Evolutionary conservation across 352 stramenopile genomes (phyloP), one percentile per base, ranked within the genome.

Genomic region (Phytophthora syringae): DNA sequence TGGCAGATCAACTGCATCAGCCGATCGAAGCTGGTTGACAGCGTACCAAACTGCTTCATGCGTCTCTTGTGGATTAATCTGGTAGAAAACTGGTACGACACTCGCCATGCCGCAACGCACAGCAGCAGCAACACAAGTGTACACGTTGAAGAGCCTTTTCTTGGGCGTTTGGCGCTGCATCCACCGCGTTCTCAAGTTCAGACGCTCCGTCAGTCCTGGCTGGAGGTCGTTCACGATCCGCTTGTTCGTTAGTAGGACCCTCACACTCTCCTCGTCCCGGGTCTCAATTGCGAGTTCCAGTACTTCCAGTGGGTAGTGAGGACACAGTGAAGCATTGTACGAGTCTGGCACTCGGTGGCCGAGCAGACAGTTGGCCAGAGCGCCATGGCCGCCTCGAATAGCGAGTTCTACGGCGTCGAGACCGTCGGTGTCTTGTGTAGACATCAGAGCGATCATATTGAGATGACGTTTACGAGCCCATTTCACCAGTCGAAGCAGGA

Each of bases 131-230:
- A 69, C 45, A n/a, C 45, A 69, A 2, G 60, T 69, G 45, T 57
- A 64, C 1, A 69, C 28, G 21, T 64, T 64, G 45, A 47, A 69
- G 0, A 67, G 34, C n/a, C 36, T 52, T 21, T 57, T 69, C 15
- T 10, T 37, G 21, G 27, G 20, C n/a, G 47, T 24, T 42, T 25
- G 40, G 5, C 36, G 60, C 27, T 69, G 52, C 39, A 28, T 45
- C 59, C 60, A 67, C 15, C 60, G 51, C 10, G 32, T n/a, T n/a
- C 45, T 64, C 9, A 47, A 11, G 28, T 69, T 62, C 7, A 62
- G 28, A 18, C 27, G 36, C 5, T 49, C 45, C 16, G 60, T 28
- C 18, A 32, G 28, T 21, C 52, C 60, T 36, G 51, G 51, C 15
- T 56, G 43, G 37, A 43, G 37, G 16, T 43, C 37, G 2, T 15